Evolutionary conservation across 2,329 filamentous ascomycete species (phyloP), one percentile per base, ranked within the genome.

Genomic region (Sordariomycetes sp.): DNA sequence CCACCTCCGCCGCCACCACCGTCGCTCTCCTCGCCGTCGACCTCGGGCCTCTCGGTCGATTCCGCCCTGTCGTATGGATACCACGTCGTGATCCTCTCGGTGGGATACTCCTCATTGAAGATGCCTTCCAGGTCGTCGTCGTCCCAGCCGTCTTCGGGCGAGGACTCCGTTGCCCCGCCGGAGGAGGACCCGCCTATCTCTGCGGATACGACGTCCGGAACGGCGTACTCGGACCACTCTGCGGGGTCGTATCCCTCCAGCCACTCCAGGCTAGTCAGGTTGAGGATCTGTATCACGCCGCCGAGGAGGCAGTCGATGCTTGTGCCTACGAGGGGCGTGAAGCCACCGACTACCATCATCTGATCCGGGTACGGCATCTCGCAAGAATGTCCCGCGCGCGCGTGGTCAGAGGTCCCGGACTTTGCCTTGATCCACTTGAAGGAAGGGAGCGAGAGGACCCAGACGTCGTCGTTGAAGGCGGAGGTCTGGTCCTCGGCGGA

Each of bases 281-380:
- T 90, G 71, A 90, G 92, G 28, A 89, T 77, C 52, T 82, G 74
- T 39, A 88, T 68, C 1, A 78, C 72, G 6, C 72, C 69, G n/a
- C 75, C 73, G 0, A 73, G 69, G 1, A 87, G 67, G 58, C 82
- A 87, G 0, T 59, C 60, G 0, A 65, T 58, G 0, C 53, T 50
- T 1, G 13, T 28, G 39, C 57, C 71, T 1, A 64, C 20, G 1
- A 63, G 48, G 5, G 74, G 51, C 1, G 71, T 68, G 61, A 81
- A 86, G 12, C 89, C 89, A 28, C 89, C 89, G 15, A 92, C 74
- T 8, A 86, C 77, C 60, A 94, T 75, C 84, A 95, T 90, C 68
- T 92, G 89, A 59, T 86, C 84, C 17, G 90, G 85, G 70, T 89
- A 92, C 1, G 81, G 80, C 63, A 81, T 80, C 62, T 90, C 81